Evolutionary conservation across 1,284 basidiomycete species (phyloP).

Genomic region (Ganoderma boninense): DNA sequence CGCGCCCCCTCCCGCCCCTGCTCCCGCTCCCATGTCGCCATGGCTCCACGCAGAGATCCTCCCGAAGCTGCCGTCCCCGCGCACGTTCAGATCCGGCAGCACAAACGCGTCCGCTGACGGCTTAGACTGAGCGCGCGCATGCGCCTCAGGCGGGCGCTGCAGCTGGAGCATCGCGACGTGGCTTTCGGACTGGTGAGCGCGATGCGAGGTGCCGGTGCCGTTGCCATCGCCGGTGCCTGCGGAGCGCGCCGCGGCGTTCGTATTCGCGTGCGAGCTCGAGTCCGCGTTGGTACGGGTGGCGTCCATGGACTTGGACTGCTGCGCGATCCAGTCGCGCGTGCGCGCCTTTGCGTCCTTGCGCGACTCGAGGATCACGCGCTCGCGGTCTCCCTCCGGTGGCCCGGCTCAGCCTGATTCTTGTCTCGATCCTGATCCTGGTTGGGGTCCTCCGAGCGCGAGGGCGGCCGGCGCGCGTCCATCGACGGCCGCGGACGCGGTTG

Average conservation of each 20-base stretch:
- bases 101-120: not conserved
- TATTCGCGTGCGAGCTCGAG: not conserved
- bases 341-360: slow-evolving; percentile 25
- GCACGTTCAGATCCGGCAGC: not conserved
- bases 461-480: slow-evolving; percentile 24
- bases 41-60: slow-evolving; percentile 3
- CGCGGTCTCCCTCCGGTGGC: slow-evolving; percentile 12
- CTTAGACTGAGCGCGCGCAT: not conserved
- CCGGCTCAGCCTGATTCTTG: not conserved
- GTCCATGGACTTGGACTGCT: slow-evolving; percentile 17
- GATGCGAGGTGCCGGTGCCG: slow-evolving; percentile 7
- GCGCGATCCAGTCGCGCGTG: slow-evolving; percentile 31
- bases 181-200: slow-evolving; percentile 18
- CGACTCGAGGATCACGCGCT: slow-evolving; percentile 22
- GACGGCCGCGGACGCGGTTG: slow-evolving; percentile 27
- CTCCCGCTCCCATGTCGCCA: not conserved
- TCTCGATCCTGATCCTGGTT: not conserved
- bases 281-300: not conserved
- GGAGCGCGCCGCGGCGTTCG: not conserved
- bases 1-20: not conserved
- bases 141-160: slow-evolving; percentile 12
- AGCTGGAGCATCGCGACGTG: slow-evolving; percentile 20
- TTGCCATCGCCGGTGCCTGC: no score
- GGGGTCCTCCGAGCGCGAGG: slow-evolving; percentile 5
- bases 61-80: slow-evolving; percentile 3